These are phyloP conservation scores for Tetradesmus lagerheimii DNA, from an alignment of 139 green algal species.

Conservation along the genomic window DNA sequence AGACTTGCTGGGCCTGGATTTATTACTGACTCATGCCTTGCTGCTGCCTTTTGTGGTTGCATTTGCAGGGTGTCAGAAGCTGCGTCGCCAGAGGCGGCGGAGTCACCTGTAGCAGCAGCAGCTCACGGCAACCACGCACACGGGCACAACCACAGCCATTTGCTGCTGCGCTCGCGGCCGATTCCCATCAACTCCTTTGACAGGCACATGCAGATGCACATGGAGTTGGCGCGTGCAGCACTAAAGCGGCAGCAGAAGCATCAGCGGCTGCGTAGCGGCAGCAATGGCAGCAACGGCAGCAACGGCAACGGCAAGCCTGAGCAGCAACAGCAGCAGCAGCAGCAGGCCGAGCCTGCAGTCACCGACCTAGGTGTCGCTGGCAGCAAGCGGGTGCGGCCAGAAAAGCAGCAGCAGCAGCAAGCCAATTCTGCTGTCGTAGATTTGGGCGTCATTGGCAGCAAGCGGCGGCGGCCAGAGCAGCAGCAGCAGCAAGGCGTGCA, in stretches of 20 bases:
- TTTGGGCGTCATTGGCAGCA: background rate
- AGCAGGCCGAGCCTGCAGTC: background rate
- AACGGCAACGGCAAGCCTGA: background rate
- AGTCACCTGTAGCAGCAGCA: background rate
- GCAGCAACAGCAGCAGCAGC: slow-evolving; percentile 33
- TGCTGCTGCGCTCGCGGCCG: slow-evolving; percentile 5
- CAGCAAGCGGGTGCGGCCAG: background rate
- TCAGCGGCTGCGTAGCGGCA: slow-evolving; percentile 23
- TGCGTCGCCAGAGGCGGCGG: background rate
- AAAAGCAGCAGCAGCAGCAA: background rate
- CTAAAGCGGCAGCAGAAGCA: background rate
- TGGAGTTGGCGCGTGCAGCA: slow-evolving; percentile 22
- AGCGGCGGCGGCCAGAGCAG: background rate
- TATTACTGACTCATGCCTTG: background rate
- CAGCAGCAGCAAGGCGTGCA: slow-evolving; percentile 2
- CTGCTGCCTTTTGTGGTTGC: background rate
- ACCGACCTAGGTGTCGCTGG: too few relatives aligned
- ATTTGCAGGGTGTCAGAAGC: slow-evolving; percentile 3
- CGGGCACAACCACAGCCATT: background rate
- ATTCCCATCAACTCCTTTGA: background rate
- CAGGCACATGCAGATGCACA: slow-evolving; percentile 45
- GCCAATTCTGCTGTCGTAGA: background rate
- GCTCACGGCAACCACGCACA: background rate
- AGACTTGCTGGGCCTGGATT: too few relatives aligned
- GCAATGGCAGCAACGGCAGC: background rate